Conservation (phyloP, 345 rosid genomes). For the Passiflora organensis region DNA sequence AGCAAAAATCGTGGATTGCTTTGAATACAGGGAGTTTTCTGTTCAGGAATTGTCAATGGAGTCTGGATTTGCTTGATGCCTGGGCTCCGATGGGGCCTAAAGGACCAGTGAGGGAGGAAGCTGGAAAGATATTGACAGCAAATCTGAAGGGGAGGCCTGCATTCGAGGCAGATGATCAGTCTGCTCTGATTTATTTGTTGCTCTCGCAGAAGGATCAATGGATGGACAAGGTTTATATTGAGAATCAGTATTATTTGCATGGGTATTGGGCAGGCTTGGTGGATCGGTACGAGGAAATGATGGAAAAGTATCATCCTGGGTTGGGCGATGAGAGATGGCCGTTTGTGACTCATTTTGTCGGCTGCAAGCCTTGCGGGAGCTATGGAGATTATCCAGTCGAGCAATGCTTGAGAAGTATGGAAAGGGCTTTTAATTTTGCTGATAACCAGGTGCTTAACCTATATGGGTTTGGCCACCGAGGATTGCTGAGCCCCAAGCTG, state of each 20-base stretch:
- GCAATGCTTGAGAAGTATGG: constrained; percentile 82
- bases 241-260: constrained; percentile 87
- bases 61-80: constrained; percentile 82
- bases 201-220: constrained; percentile 73
- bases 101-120: constrained; percentile 80
- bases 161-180: constrained; percentile 93
- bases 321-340: constrained; percentile 98
- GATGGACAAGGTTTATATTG: constrained; percentile 84
- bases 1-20: constrained; percentile 91
- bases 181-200: constrained; percentile 81
- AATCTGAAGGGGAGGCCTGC: constrained; percentile 81
- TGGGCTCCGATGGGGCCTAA: constrained; percentile 99
- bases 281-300: constrained; percentile 90
- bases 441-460: constrained; percentile 89
- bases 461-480: constrained; percentile 85
- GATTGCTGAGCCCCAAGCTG: constrained; percentile 88
- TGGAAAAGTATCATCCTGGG: constrained; percentile 90
- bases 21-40: constrained; percentile 91
- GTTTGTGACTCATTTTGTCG: constrained; percentile 86
- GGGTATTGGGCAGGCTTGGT: constrained; percentile 95
- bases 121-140: constrained; percentile 80
- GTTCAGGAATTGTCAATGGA: constrained; percentile 92
- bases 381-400: constrained; percentile 94
- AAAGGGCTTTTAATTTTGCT: constrained; percentile 89
- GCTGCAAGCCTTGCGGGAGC: constrained; percentile 96